Evolutionary conservation across 805 yeast species (phyloP), one percentile per base, ranked within the genome.

Genomic region (Grigorovia jiainica): DNA sequence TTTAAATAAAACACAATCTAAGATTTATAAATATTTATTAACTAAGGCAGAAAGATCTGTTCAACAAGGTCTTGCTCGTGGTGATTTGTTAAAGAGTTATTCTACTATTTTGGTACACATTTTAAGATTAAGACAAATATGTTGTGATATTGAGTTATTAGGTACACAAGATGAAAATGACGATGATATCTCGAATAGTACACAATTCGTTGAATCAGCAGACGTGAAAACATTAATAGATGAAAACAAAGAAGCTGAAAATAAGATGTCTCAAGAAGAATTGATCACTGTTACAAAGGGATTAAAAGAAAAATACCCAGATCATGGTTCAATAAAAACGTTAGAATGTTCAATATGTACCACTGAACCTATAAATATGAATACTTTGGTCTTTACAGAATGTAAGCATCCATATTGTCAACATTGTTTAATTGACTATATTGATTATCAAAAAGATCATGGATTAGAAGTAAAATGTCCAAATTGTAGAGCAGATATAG

Each of bases 331-430:
- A 3, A 42, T 49, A 7, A 63, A 60, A 2, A 71, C 70, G 9
- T 58, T 76, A 1, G 96, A 87, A 59, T 89, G 97, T 53, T 78
- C 95, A 0, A 85, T 89, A 19, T 90, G 97, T 60, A 78, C 87
- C 0, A 72, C 78, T 2, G 75, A 75, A 21, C 80, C 86, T 0
- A 79, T 85, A 15, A 65, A 69, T 1, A 63, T 70, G 1, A 75
- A 76, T 23, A 63, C 67, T 29, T 67, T 75, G 34, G 70, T 79
- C 0, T 70, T 90, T 10, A 76, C 89, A 0, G 78, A 77, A 30
- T 90, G 97, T 64, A 81, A 83, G 23, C 97, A 90, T 60, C 63
- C 78, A 35, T 87, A 79, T 47, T 90, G 97, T 57, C 63, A 79
- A 27, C 68, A 66, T 17, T 90, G 97, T 59, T 53, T 89, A 20